Percentiles rank a stretch among this genome's conserved stretches.
Evolutionary conservation across 179 eudicot genomes (phyloP).

Genomic region (Beta macrorhiza): DNA sequence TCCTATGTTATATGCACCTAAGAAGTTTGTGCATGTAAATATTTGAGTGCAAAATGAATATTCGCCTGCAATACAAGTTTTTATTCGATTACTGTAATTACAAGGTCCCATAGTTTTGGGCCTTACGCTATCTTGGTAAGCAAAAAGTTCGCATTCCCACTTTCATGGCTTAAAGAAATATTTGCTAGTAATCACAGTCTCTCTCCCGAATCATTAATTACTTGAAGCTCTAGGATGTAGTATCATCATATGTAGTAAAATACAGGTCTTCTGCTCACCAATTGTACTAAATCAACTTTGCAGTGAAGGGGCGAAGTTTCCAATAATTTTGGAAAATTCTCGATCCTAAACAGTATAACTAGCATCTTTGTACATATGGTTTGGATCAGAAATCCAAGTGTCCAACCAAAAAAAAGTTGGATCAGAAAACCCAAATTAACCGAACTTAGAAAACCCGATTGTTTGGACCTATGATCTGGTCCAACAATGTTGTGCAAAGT

Average conservation of each 20-base stretch:
- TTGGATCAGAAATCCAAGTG: not conserved
- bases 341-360: not conserved
- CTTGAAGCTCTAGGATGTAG: not conserved
- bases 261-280: not conserved
- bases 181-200: not conserved
- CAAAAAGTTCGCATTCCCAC: not conserved
- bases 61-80: not conserved
- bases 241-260: not conserved
- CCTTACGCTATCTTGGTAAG: not conserved
- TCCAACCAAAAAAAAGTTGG: not conserved
- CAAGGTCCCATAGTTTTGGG: not conserved
- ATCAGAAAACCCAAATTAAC: not conserved
- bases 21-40: not conserved
- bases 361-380: not conserved
- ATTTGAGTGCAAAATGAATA: not conserved
- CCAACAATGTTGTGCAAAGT: too few species aligned
- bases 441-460: not conserved
- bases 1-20: not conserved
- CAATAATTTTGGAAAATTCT: not conserved
- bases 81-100: not conserved
- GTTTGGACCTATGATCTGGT: too few species aligned
- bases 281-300: not conserved
- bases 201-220: too few species aligned
- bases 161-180: not conserved
- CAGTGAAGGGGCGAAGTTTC: not conserved